Evolutionary conservation across 1,284 basidiomycete species (phyloP).

Genomic region (Tausonia pullulans): DNA sequence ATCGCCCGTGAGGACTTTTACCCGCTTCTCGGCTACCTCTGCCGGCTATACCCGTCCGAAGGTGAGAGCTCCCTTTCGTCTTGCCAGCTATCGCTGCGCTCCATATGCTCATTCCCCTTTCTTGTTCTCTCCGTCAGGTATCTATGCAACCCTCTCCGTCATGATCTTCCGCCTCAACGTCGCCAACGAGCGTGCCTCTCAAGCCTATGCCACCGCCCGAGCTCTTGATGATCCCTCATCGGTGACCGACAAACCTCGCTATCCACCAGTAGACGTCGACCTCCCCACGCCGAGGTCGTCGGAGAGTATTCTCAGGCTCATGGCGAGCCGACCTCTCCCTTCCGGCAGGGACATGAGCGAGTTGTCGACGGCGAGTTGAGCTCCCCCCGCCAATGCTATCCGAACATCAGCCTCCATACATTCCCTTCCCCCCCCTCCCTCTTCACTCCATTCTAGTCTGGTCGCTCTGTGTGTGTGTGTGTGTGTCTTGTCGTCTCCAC

Average conservation of each 20-base stretch:
- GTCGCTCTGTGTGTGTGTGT: no score
- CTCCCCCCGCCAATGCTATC: no score
- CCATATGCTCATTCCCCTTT: background rate
- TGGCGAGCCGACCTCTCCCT: background rate
- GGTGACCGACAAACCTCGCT: no score
- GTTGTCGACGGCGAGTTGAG: no score
- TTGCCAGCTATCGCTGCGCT: background rate
- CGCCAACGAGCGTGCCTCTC: background rate
- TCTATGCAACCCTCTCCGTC: background rate
- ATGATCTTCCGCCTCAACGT: background rate
- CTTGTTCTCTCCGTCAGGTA: background rate
- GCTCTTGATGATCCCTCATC: no score
- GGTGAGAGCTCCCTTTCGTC: background rate
- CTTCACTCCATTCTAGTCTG: no score
- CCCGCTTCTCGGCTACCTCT: constrained; percentile 6
- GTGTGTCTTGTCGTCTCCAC: no score
- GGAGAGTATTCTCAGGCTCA: background rate
- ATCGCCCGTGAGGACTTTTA: constrained; percentile 6
- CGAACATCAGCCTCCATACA: no score
- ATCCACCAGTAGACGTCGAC: no score
- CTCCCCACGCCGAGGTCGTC: background rate
- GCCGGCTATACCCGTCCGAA: constrained; percentile 9
- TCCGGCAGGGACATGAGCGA: no score
- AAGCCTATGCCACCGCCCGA: no score
- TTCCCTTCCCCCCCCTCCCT: no score